These are phyloP conservation scores for Sindora glabra DNA, from an alignment of 306 rosid genomes.

Conservation along the genomic window DNA sequence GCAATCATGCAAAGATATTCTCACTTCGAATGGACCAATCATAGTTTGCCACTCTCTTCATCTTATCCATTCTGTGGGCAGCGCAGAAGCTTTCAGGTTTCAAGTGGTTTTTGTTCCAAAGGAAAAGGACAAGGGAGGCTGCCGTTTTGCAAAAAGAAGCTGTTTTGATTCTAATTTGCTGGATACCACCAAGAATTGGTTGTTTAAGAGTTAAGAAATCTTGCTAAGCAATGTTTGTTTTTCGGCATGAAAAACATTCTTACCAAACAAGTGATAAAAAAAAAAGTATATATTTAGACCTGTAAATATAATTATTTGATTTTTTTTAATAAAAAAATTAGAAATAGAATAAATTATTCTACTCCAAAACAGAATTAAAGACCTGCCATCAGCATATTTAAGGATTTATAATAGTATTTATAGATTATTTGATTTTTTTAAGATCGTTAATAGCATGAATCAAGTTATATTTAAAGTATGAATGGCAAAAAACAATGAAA, in stretches of 20 bases:
- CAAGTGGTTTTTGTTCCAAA: constrained; percentile 3
- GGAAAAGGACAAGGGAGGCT: constrained; percentile 15
- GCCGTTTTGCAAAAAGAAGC: not conserved
- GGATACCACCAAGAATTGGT: constrained; percentile 6
- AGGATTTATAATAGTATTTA: too few species aligned
- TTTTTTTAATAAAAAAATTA: too few species aligned
- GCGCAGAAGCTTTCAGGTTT: not conserved
- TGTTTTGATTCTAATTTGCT: constrained; percentile 7
- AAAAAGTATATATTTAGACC: not conserved
- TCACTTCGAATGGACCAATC: not conserved
- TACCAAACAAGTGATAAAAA: constrained; percentile 3
- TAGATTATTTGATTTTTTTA: too few species aligned
- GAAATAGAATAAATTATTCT: too few species aligned
- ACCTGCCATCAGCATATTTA: too few species aligned
- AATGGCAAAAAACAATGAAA: too few species aligned
- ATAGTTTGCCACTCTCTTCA: not conserved
- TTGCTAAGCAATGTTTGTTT: constrained; percentile 14
- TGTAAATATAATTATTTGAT: not conserved
- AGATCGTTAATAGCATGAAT: too few species aligned
- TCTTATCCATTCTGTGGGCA: not conserved
- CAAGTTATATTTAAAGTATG: too few species aligned
- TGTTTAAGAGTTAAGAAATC: constrained; percentile 25
- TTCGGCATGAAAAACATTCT: constrained; percentile 8
- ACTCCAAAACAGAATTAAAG: too few species aligned
- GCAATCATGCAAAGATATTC: too few species aligned